These are phyloP conservation scores for Yarrowia bubula DNA, from an alignment of 805 yeast species.

Conservation along the genomic window DNA sequence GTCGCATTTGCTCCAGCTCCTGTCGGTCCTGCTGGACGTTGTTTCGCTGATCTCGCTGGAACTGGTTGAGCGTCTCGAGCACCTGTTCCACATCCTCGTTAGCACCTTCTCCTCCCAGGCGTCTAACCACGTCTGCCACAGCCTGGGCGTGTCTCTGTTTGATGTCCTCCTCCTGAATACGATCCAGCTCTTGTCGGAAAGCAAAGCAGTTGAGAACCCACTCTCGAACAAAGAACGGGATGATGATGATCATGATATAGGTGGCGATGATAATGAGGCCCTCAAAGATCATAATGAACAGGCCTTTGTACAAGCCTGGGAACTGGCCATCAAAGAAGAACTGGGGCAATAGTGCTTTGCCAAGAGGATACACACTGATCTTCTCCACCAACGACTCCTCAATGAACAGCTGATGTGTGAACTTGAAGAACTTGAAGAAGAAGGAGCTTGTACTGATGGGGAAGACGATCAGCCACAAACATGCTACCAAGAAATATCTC, in stretches of 20 bases:
- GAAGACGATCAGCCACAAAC: conserved; percentile 9
- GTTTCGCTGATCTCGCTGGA: background rate
- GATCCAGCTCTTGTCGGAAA: conserved; percentile 32
- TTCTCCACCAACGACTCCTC: background rate
- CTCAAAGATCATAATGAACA: conserved; percentile 33
- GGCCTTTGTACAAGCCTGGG: background rate
- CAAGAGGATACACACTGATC: background rate
- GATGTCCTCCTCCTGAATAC: conserved; percentile 1
- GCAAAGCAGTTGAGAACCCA: conserved; percentile 40
- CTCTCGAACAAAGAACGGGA: conserved; percentile 43
- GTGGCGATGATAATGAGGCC: conserved; percentile 36
- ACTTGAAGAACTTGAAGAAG: background rate
- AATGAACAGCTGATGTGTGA: conserved; percentile 5
- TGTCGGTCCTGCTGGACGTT: background rate
- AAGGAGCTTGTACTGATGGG: background rate
- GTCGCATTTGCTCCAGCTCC: conserved; percentile 1
- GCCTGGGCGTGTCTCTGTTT: conserved; percentile 6
- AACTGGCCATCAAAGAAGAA: background rate
- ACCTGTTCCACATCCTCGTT: background rate
- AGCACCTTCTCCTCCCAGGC: background rate
- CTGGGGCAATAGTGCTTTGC: background rate
- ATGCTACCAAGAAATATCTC: conserved; percentile 7
- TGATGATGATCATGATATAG: conserved; percentile 40
- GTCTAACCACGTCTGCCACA: background rate
- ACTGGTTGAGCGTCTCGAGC: background rate